Evolutionary conservation across 23 red algal species (phyloP), one percentile per base, ranked within the genome.

Genomic region (Gracilaria domingensis): DNA sequence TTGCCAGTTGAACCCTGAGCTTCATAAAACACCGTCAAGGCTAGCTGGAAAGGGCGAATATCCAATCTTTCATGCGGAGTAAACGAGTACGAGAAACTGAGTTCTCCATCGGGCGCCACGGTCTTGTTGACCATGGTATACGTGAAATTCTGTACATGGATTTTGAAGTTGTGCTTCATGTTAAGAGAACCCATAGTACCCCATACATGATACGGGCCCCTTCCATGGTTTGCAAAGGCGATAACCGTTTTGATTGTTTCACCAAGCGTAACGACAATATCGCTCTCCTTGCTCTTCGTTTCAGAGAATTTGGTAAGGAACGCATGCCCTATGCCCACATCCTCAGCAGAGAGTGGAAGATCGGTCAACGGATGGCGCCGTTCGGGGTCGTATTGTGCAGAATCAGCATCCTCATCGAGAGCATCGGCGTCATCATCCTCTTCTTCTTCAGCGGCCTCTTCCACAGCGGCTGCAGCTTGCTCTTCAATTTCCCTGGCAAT

Each of bases 11-110:
- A 67, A 12, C 82, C 81, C n/a, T 66, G 69, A 24, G 85, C 83
- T 66, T 96, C 85, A 73, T 96, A 96, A 56, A 96, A 96, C n/a
- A 87, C 81, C 11, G 94, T 76, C 20, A 96, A 33, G 14, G 94
- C 94, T 40, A 96, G 51, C n/a, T 50, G 75, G 56, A 91, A 96
- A 24, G 75, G 42, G 34, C 82, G 83, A 45, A 77, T 79, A 47
- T 96, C 94, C 79, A 96, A 59, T 18, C 94, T 60, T 54, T 88
- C 82, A 71, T 92, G 53, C 32, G 85, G 94, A 25, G 81, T 85
- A 66, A 96, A 96, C 6, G 65, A 67, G 55, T 91, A 96, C 12
- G 50, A 58, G 37, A 96, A 91, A 54, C 85, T 90, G 17, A 87
- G 36, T 49, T 96, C 86, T 29, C 34, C 50, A 11, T 70, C 72